Base-by-base conservation (phyloP, 805 yeast genomes). In the Yamadazyma sp. region DNA sequence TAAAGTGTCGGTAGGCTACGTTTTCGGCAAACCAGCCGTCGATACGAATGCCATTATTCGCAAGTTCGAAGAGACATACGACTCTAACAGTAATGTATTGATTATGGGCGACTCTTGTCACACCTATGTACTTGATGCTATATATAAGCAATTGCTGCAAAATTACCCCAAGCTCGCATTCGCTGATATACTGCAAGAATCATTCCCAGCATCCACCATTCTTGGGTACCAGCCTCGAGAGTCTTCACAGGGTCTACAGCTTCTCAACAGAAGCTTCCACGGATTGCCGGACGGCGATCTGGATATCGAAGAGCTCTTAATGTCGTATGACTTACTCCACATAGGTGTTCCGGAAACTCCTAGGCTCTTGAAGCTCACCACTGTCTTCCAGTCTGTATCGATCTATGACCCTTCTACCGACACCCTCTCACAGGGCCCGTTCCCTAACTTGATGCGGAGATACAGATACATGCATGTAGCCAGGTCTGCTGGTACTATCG, bases 401-500 rank as follows among this genome's bases (percentile, higher is more conserved):
- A 40, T 78, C 0, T 76, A 67, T 45, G 77, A 84, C 38, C 70
- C 82, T 2, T 32, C 44, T 0, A 35, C 56, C 1, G 39, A 55
- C 10, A 41, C 56, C 0, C 38, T 70, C 1, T 49, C 59, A 0
- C 61, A 62, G 26, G 90, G 89, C 0, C 90, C 95, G 1, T 78
- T 71, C 50, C 89, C 95, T 1, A 82, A 88, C 8, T 64, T 93
- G 38, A 82, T 82, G 82, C 82, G 82, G 49, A 73, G 99, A 23
- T 93, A 93, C 55, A 73, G 84, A 45, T 80, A 74, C 52, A 88
- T 93, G 87, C 91, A 85, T 54, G 70, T 82, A 53, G 95, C 97
- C 0, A 73, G 96, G 50, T 75, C 91, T 1, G 95, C 98, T 0
- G 90, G 93, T 2, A 91, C 98, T 1, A 73, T 93, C 22, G 99